Evolutionary conservation across 208 protist genomes (phyloP), one percentile per base, ranked within the genome.

Genomic region (Porcisia hertigi): DNA sequence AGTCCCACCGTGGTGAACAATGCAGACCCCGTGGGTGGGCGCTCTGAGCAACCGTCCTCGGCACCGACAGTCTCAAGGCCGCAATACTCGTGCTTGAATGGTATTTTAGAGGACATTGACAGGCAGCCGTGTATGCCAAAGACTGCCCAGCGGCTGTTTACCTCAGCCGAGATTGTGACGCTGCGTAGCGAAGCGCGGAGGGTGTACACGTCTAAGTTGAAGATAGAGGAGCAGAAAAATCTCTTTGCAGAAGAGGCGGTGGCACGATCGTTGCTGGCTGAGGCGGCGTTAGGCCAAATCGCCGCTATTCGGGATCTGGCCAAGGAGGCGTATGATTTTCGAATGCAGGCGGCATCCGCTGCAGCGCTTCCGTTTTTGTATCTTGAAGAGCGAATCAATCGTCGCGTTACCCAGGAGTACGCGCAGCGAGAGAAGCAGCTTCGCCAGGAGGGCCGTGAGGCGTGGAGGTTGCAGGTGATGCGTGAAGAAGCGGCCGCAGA

Each of bases 401-500:
- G n/a, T 6, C 76, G 81, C 60, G 72, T 76, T 20, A 12, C 43
- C 30, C 12, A 43, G 30, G 74, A 86, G 66, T 62, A 79, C 43
- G 60, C 58, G 18, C 16, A 58, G 64, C 49, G 52, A 20, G 64
- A 65, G n/a, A 74, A 43, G 60, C 78, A 76, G 82, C 75, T 73
- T 76, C 43, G 53, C 60, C 84, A 83, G 59, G 87, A 86, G 64
- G 91, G 91, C 16, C 85, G 92, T 11, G 63, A 43, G n/a, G 92
- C 81, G 57, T 95, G 91, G 91, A 62, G 78, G 63, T 71, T 58
- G 34, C 84, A 88, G 62, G 72, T 82, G 52, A 69, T 43, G 53
- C n/a, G 49, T 49, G 45, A 39, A 4, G 77, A 71, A 47, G 52
- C 66, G 7, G 67, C 66, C 8, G 12, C n/a, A 2, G 55, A 25